Base-by-base conservation (phyloP, 106 monocot species). In the Phalaenopsis equestris region DNA sequence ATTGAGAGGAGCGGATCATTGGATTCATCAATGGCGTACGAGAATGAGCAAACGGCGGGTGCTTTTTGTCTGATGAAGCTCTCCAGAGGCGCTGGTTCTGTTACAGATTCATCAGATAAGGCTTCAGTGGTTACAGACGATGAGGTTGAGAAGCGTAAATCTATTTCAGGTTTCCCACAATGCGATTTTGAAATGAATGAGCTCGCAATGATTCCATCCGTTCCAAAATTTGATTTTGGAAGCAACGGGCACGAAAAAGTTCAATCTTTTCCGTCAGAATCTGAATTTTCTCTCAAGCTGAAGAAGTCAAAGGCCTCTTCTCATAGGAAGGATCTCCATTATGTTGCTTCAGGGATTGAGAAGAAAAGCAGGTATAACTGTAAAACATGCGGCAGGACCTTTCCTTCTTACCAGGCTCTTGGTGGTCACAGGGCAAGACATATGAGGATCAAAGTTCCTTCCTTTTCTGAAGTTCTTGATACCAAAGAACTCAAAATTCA, bases 341-440 rank as follows among this genome's bases (percentile, higher is more conserved):
- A n/a, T n/a, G n/a, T n/a, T n/a, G n/a, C n/a, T n/a, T n/a, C n/a
- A n/a, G 52, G 2, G 52, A 9, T 12, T 52, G 52, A 14, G 14
- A 52, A 52, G 11, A 65, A 56, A 68, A 78, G 73, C 82, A 21
- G 11, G 10, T 87, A 43, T 43, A 43, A n/a, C n/a, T 43, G 2
- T 3, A 43, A 3, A 6, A 43, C 43, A 43, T 43, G 43, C 6
- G 6, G 6, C 43, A 84, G 82, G 81, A 75, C 9, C 11, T 85
- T 86, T 70, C 65, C 47, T 8, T 73, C 81, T 36, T 86, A 83
- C 61, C 89, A 86, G 79, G 85, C 89, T 56, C 83, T 86, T 19
- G 89, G 86, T 0, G 85, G 86, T 12, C 85, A 89, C 47, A 72
- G 83, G 2, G 85, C 88, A 16, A 78, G 75, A 23, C 83, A 82